Evolutionary conservation across 345 rosid species (phyloP), one percentile per base, ranked within the genome.

Genomic region (Combretum micranthum): DNA sequence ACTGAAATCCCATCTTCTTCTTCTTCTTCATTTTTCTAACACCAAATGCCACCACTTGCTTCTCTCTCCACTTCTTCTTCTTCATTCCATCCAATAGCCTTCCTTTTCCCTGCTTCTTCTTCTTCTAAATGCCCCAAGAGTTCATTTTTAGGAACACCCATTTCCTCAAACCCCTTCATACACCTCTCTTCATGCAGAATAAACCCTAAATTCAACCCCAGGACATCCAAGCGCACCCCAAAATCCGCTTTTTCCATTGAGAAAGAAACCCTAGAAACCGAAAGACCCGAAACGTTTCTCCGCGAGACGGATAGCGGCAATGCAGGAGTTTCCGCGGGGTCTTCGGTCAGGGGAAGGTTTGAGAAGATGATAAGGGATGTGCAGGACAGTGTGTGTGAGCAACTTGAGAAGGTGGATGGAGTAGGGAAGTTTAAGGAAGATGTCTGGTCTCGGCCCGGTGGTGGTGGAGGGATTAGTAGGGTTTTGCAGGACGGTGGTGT

Each of bases 391-490:
- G 91, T 92, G 12, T 92, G 98, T 57, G 69, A 52, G 22, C 93
- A 89, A 20, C 72, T 92, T 19, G 90, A 88, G 81, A 79, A 63
- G n/a, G 78, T 65, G 0, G 96, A 88, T 25, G 65, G 67, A 16
- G 85, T 72, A 0, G 84, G 82, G 18, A 88, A 81, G 64, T 92
- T 92, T 64, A 86, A 80, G 80, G 98, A 92, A 81, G 98, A 92
- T 57, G 94, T 87, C 7, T 93, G 99, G 99, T 86, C 95, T 1
- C 77, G 99, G 64, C 94, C 97, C 0, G 99, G 97, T 11, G 99
- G 99, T 2, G 99, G 99, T 0, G 99, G 99, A 2, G 99, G 99
- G n/a, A 89, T 93, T 60, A 93, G 99, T 56, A 76, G 97, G 45
- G 97, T 89, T 13, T 73, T 93, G 61, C 97, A 93, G 46, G 94